Conservation (phyloP, 768 basidiomycete species). For the Mycena rosella region DNA sequence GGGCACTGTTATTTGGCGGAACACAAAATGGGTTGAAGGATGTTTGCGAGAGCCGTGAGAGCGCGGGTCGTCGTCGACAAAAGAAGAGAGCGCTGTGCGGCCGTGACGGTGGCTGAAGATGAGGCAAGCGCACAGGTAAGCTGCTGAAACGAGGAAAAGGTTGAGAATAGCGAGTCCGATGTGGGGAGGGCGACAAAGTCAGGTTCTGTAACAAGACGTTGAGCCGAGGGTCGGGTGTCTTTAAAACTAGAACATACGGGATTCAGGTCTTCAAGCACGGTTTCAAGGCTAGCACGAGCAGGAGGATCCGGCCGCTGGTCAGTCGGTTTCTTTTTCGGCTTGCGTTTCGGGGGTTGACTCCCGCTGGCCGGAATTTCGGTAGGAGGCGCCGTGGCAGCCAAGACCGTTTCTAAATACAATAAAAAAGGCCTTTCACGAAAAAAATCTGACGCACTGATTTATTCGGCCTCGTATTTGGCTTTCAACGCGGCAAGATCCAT, state of each 20-base stretch:
- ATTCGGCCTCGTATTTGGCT: slow-evolving; percentile 55
- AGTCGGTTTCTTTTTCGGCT: slow-evolving; percentile 36
- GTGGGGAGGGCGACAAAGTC: slow-evolving; percentile 23
- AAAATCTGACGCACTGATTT: slow-evolving; percentile 51
- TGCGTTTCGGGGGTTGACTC: slow-evolving; percentile 31
- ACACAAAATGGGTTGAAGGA: slow-evolving; percentile 43
- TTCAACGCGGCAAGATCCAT: slow-evolving; percentile 51
- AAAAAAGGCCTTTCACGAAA: neutral
- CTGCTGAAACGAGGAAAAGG: slow-evolving; percentile 47
- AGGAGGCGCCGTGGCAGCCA: slow-evolving; percentile 31
- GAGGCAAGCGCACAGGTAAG: slow-evolving; percentile 40
- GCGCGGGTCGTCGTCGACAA: slow-evolving; percentile 46
- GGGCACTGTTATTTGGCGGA: slow-evolving; percentile 38
- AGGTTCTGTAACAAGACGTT: neutral
- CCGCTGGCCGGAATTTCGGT: slow-evolving; percentile 24
- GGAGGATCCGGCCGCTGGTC: slow-evolving; percentile 14
- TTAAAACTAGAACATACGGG: slow-evolving; percentile 15
- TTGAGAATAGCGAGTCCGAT: slow-evolving; percentile 41
- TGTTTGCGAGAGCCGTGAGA: slow-evolving; percentile 43
- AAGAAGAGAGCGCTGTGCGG: slow-evolving; percentile 40
- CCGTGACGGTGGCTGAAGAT: slow-evolving; percentile 33
- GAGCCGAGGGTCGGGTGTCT: neutral
- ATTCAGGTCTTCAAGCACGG: slow-evolving; percentile 35
- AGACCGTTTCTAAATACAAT: slow-evolving; percentile 26
- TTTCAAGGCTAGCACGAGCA: slow-evolving; percentile 28